Conservation (phyloP, 2,329 filamentous ascomycete species). For the Mollisiaceae sp. region DNA sequence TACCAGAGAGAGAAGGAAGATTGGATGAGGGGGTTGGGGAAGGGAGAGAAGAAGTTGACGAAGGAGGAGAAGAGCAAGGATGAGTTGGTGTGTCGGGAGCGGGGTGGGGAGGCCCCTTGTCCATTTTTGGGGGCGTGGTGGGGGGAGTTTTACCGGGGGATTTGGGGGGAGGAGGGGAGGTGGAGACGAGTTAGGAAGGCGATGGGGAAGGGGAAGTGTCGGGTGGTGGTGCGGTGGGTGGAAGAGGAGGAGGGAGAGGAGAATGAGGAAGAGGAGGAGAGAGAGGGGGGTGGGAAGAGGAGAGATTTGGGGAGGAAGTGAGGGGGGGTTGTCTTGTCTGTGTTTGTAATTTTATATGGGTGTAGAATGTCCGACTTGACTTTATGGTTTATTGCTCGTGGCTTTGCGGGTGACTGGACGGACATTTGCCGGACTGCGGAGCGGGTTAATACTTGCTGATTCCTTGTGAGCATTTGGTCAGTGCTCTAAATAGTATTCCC, state of each 20-base stretch:
- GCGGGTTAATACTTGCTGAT: too few species aligned
- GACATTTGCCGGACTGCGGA: too few species aligned
- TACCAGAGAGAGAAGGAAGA: neutral
- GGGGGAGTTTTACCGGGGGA: conserved; percentile 23
- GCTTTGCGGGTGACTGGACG: too few species aligned
- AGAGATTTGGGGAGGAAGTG: neutral
- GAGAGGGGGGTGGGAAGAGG: neutral
- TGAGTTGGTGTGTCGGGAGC: neutral
- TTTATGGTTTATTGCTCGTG: too few species aligned
- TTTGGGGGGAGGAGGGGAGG: conserved; percentile 25
- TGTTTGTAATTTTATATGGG: too few species aligned
- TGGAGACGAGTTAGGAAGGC: conserved; percentile 32
- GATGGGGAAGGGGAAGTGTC: conserved; percentile 35
- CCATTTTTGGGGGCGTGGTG: conserved; percentile 32
- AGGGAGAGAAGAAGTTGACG: neutral
- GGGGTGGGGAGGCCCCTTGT: conserved; percentile 4
- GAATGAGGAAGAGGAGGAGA: neutral
- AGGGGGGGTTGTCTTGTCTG: neutral
- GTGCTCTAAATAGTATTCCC: too few species aligned
- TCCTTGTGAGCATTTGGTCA: too few species aligned
- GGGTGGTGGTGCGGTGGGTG: conserved; percentile 34
- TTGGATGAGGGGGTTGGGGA: neutral
- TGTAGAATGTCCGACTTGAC: too few species aligned
- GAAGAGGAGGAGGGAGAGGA: conserved; percentile 13
- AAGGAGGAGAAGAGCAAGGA: neutral